These are phyloP conservation scores for Hanseniaspora jakobsenii DNA, from an alignment of 805 yeast species.

Conservation along the genomic window DNA sequence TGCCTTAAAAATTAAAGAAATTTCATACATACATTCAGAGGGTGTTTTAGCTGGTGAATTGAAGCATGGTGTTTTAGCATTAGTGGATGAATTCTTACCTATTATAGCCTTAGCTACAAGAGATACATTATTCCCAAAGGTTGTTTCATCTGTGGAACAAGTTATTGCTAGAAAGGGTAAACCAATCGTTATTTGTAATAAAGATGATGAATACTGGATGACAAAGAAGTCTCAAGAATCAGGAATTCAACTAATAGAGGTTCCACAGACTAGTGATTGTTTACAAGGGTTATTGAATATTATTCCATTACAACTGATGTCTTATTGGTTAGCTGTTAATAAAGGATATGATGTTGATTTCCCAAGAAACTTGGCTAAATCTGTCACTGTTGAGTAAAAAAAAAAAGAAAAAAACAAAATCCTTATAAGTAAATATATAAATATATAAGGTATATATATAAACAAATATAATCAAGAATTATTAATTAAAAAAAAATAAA, in stretches of 20 bases:
- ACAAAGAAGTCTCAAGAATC: constrained; percentile 31
- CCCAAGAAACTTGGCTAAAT: constrained; percentile 96
- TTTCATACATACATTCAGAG: constrained; percentile 97
- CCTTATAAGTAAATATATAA: not conserved
- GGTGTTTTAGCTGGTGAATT: constrained; percentile 98
- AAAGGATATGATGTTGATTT: constrained; percentile 95
- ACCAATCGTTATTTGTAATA: constrained; percentile 86
- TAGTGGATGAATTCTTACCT: constrained; percentile 88
- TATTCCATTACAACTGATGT: constrained; percentile 86
- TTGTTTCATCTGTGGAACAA: constrained; percentile 88
- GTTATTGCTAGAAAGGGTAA: constrained; percentile 95
- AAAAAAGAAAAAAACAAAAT: not conserved
- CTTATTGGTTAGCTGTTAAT: constrained; percentile 91
- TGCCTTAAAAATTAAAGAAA: constrained; percentile 94
- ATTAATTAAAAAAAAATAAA: too few relatives aligned
- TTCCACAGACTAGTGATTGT: constrained; percentile 93
- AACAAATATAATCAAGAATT: too few relatives aligned
- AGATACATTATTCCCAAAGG: constrained; percentile 92
- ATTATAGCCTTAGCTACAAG: constrained; percentile 92
- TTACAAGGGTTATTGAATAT: constrained; percentile 92
- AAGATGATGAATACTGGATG: constrained; percentile 54
- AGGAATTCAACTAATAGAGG: constrained; percentile 63
- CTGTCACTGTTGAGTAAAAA: constrained; percentile 83
- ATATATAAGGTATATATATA: too few relatives aligned
- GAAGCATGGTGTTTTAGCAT: constrained; percentile 95